Evolutionary conservation across 805 yeast genomes (phyloP).

Genomic region (Sporopachydermia lactativora): DNA sequence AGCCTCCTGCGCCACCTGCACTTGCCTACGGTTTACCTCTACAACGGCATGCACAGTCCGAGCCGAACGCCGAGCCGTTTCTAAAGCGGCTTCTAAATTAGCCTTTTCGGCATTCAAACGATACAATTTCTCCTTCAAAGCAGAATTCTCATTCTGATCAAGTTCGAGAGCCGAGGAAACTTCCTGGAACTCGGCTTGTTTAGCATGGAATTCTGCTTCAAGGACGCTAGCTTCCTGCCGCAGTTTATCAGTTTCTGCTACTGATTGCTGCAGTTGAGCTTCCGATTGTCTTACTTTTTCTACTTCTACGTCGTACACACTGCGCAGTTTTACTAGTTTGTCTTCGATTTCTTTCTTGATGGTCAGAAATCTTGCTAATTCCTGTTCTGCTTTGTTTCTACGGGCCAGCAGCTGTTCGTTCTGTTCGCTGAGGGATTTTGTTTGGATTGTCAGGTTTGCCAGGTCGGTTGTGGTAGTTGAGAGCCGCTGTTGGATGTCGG

Average conservation of each 20-base stretch:
- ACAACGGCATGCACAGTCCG: conserved; percentile 49
- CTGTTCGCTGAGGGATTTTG: conserved; percentile 62
- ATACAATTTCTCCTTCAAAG: conserved; percentile 56
- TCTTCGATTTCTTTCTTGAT: conserved; percentile 58
- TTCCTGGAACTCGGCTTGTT: conserved; percentile 48
- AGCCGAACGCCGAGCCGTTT: conserved; percentile 35
- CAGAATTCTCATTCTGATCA: conserved; percentile 52
- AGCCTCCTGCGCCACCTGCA: conserved; percentile 42
- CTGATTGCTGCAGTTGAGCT: conserved; percentile 39
- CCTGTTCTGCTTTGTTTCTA: conserved; percentile 62
- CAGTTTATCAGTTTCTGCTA: conserved; percentile 52
- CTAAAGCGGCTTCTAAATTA: conserved; percentile 42
- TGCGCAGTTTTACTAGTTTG: conserved; percentile 52
- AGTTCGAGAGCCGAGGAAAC: conserved; percentile 46
- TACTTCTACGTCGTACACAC: conserved; percentile 67
- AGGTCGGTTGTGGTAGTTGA: conserved; percentile 74
- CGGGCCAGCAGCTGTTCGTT: conserved; percentile 57
- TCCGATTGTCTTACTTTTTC: conserved; percentile 65
- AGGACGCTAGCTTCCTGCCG: conserved; percentile 59
- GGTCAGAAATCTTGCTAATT: conserved; percentile 50
- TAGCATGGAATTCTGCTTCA: conserved; percentile 65
- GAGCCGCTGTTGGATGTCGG: conserved; percentile 49
- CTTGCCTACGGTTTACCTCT: conserved; percentile 56
- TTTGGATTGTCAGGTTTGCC: conserved; percentile 78
- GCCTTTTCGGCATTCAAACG: conserved; percentile 50